Percentiles rank a stretch among this genome's conserved stretches.
phyloP scores from a whole-genome alignment of 73 alveolate genomes.

The Symbiodinium natans region DNA sequence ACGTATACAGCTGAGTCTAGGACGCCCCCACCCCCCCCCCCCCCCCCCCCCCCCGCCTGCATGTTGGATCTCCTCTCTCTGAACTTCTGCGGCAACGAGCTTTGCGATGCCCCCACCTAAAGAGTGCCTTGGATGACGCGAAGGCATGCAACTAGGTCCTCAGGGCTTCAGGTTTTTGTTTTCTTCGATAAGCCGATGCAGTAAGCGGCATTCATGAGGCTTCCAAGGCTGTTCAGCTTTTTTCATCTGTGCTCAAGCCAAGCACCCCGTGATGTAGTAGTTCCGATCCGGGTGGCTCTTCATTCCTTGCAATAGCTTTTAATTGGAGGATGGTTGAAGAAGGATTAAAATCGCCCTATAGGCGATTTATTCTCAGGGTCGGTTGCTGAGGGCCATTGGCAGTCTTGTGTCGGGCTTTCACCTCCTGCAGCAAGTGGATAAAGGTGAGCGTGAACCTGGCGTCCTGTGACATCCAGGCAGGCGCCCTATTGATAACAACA shows the following conservation, averaged over 20 bases:
- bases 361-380: background rate
- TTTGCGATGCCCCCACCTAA: constrained; percentile 84
- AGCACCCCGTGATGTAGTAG: constrained; percentile 68
- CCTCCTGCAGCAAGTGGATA: constrained; percentile 22
- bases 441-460: constrained; percentile 71
- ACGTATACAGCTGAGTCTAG: too few relatives aligned
- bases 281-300: constrained; percentile 41
- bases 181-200: too few relatives aligned
- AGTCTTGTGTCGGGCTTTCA: background rate
- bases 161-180: too few relatives aligned
- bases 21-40: too few relatives aligned
- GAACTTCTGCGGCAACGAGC: constrained; percentile 72
- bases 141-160: too few relatives aligned
- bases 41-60: constrained; percentile 78
- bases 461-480: too few relatives aligned
- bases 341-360: background rate
- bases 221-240: too few relatives aligned
- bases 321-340: background rate
- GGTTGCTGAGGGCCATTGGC: background rate
- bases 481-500: too few relatives aligned
- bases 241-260: background rate
- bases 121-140: constrained; percentile 69
- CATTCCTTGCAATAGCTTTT: background rate
- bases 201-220: too few relatives aligned
- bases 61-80: background rate